Evolutionary conservation across 805 yeast genomes (phyloP), one percentile per base, ranked within the genome.

Genomic region (Lachancea kluyveri): DNA sequence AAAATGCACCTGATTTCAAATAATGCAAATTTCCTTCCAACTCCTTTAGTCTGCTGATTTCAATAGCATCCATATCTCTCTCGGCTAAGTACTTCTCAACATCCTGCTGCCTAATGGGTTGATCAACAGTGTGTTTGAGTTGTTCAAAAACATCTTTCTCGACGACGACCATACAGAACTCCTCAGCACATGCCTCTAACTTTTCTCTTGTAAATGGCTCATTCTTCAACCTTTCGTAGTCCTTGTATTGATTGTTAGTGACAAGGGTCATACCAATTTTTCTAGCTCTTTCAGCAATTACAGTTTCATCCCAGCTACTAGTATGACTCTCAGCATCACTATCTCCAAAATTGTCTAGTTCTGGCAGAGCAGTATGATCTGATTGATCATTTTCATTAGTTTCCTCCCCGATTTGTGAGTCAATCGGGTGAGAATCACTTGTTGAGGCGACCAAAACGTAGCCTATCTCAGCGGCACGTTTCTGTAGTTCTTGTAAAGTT

Each of bases 141-240:
- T n/a, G 33, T 27, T 48, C 45, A 37, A 52, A 62, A 31, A 62
- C 67, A 1, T 53, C 61, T 5, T 40, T 24, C 5, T 64, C 51
- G 27, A 64, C 36, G 0, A 62, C 56, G 4, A 55, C 54, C 27
- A 64, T 46, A 8, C 61, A 64, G 33, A 59, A 60, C 13, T 43
- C 40, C 41, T 45, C 48, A 4, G 71, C 70, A n/a, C n/a, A n/a
- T n/a, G n/a, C 7, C 9, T 19, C 21, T 19, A 10, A 19, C 8
- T 26, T 26, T 26, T 12, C 22, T 22, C 20, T 21, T 16, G 15
- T 11, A 8, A 6, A 9, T 12, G 18, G 10, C 9, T 10, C 20
- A 12, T 29, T 26, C 24, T 26, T 34, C 22, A 38, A 12, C 8
- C 17, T 5, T 15, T 28, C 26, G 17, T 33, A 31, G 5, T 33